Evolutionary conservation across 2,329 filamentous ascomycete species (phyloP).

Genomic region (Xylaria sp.): DNA sequence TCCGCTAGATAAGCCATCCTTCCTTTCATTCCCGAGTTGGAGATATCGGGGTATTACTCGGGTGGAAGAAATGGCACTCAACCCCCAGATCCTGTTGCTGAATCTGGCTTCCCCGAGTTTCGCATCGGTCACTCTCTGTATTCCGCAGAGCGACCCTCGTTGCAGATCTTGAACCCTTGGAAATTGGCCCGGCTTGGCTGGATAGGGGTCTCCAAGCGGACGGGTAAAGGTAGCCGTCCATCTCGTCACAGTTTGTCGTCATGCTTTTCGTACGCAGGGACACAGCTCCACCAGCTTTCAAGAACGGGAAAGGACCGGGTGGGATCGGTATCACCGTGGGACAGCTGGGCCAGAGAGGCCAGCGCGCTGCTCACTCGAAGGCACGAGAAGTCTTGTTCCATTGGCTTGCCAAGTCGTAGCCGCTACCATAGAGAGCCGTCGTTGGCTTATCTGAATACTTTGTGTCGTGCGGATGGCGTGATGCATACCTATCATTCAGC

Average conservation of each 20-base stretch:
- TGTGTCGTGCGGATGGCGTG: conserved; percentile 10
- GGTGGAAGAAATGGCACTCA: background rate
- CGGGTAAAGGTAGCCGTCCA: conserved; percentile 1
- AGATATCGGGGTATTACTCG: background rate
- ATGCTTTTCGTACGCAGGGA: conserved; percentile 4
- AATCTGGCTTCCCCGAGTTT: background rate
- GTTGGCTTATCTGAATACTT: conserved; percentile 13
- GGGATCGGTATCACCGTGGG: conserved; percentile 5
- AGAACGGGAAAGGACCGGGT: background rate
- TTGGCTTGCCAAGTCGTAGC: conserved; percentile 9
- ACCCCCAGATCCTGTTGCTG: too few relatives aligned
- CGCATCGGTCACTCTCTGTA: background rate
- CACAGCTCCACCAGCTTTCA: conserved; percentile 1
- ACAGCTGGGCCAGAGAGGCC: background rate
- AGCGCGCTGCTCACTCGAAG: conserved; percentile 1
- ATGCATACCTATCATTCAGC: conserved; percentile 3
- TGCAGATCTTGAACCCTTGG: background rate
- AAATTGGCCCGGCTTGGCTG: background rate
- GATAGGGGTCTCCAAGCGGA: background rate
- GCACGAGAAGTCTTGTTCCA: conserved; percentile 6
- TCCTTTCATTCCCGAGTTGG: background rate
- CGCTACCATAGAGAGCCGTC: conserved; percentile 1
- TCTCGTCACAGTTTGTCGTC: conserved; percentile 5
- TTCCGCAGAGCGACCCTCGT: background rate
- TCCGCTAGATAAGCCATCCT: conserved; percentile 1